Base-by-base conservation (phyloP, 148 eudicot genomes). In the Heliamphora exappendiculata region DNA sequence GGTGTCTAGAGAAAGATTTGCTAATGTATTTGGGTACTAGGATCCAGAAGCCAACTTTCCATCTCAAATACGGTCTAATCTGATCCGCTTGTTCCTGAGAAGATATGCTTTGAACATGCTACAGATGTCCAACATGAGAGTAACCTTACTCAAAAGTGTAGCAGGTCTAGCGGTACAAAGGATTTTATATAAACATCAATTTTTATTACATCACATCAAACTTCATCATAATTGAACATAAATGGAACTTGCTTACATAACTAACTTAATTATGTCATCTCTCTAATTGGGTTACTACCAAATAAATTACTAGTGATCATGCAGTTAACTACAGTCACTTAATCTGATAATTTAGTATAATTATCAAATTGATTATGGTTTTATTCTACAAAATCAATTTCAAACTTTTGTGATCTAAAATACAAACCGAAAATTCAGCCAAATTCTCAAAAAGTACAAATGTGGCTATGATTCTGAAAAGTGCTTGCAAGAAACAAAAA, bases 401-500 rank as follows among this genome's bases (percentile, higher is more conserved):
- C 29, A 45, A 42, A 29, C 59, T 14, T 59, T 37, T 60, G 77
- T 63, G 28, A 26, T 29, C 66, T 28, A 47, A 53, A 53, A 57
- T 22, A 57, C 10, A 57, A 57, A 31, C 59, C 58, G 50, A 50
- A 70, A 0, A 16, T 49, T 29, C 13, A 5, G 41, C 5, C 13
- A 1, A 34, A 12, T 2, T 63, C 14, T 47, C 49, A 1, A 70
- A 31, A 29, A 42, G 69, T 44, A 31, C 28, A 26, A 31, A 59
- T 22, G 45, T 8, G 24, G 34, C 9, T 10, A 36, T 12, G 24
- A 51, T 70, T 58, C 60, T 59, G 75, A 34, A 63, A 37, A 71
- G 31, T 68, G 37, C 54, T 54, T 20, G 63, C 14, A 67, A 74
- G 55, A 57, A 77, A 62, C 67, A 17, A 57, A 36, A n/a, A 3